Evolutionary conservation across 2,329 filamentous ascomycete species (phyloP), one percentile per base, ranked within the genome.

Genomic region (Beauveria varroae): DNA sequence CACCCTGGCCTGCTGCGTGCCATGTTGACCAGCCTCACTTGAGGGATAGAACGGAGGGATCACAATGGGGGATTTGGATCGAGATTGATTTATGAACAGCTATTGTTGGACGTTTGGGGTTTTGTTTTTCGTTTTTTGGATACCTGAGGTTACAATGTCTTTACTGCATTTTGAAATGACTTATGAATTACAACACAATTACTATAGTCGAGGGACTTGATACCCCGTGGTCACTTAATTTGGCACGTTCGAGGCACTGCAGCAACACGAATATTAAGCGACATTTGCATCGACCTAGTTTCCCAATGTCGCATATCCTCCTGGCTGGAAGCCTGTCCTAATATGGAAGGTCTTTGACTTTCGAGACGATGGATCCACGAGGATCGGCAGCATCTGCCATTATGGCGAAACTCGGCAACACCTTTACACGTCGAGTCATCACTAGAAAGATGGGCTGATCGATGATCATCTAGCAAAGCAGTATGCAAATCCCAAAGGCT

Each of bases 21-120:
- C 57, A 89, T 90, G 87, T 77, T 91, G 73, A 82, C 82, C 58
- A 90, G 87, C 57, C 74, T 90, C 65, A 91, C 87, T 53, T 90
- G 69, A 79, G 63, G 12, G 20, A 51, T 58, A 58, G 46, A 58
- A 58, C 2, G 41, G 24, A 14, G n/a, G 43, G 30, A 20, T 22
- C 16, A 43, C 6, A 20, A 50, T 18, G 41, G 43, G 26, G 49
- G 50, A 40, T 49, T 14, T 30, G 28, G 28, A 47, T 20, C 30
- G 41, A 55, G 22, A 55, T 60, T 57, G 37, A 20, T 14, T 34
- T n/a, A 52, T 5, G 26, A 8, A 22, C n/a, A 24, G 34, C 20
- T 49, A n/a, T 14, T 51, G 20, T 54, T 54, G 54, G 9, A 20
- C 20, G 4, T 49, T 60, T 60, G 9, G 18, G 0, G n/a, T 30